Percentiles rank a stretch among this genome's conserved stretches.
Evolutionary conservation across 257 asterid species (phyloP).

Genomic region (Leonotis leonurus): DNA sequence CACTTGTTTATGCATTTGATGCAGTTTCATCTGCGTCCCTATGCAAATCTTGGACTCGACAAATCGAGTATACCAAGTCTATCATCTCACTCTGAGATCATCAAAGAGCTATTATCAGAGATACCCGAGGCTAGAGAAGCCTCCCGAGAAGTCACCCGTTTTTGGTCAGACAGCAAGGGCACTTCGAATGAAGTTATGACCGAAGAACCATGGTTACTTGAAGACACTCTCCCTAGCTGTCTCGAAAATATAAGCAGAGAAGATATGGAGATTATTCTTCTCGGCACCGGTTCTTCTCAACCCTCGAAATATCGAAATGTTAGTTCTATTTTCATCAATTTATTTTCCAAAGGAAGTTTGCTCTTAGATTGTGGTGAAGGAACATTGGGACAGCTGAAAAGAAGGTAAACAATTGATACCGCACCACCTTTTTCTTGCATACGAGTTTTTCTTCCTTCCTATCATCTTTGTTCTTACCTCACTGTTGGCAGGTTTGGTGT

Average conservation of each 20-base stretch:
- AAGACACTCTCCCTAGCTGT: slow-evolving; percentile 55
- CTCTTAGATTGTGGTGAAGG: slow-evolving; percentile 97
- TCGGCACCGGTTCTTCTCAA: slow-evolving; percentile 97
- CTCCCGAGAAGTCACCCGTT: slow-evolving; percentile 36
- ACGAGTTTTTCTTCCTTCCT: not conserved
- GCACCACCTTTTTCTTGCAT: not conserved
- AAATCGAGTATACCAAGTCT: slow-evolving; percentile 52
- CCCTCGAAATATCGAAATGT: slow-evolving; percentile 98
- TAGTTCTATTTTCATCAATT: slow-evolving; percentile 78
- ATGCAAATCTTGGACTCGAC: slow-evolving; percentile 79
- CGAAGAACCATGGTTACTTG: slow-evolving; percentile 78
- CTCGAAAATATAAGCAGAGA: slow-evolving; percentile 71
- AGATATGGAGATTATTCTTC: slow-evolving; percentile 87
- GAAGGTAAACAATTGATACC: slow-evolving; percentile 48
- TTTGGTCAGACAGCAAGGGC: too few species aligned
- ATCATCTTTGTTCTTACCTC: not conserved
- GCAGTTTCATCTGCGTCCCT: slow-evolving; percentile 81
- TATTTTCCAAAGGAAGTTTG: slow-evolving; percentile 73
- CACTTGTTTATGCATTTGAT: slow-evolving; percentile 1
- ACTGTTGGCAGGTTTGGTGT: slow-evolving; percentile 58
- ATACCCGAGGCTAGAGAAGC: slow-evolving; percentile 78
- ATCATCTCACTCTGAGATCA: slow-evolving; percentile 46
- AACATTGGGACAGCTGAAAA: slow-evolving; percentile 83
- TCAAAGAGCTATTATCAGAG: slow-evolving; percentile 58
- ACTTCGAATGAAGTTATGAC: slow-evolving; percentile 16